Conservation (phyloP, 345 rosid species). For the Pugionium cornutum region DNA sequence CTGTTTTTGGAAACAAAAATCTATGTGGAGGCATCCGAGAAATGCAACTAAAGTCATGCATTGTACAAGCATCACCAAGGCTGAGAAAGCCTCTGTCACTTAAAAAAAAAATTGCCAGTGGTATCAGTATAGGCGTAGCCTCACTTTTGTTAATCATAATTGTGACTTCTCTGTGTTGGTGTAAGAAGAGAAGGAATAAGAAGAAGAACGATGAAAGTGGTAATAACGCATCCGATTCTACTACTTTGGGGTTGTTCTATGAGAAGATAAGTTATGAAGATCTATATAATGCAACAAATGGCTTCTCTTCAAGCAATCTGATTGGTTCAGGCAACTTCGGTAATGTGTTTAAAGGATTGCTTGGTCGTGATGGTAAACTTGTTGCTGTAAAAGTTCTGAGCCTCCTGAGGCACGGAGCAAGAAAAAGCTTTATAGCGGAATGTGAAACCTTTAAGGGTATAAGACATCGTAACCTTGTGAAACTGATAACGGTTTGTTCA, state of each 20-base stretch:
- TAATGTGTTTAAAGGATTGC: slow-evolving; percentile 33
- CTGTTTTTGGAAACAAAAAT: slow-evolving; percentile 33
- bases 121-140: slow-evolving; percentile 31
- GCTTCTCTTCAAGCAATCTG: slow-evolving; percentile 41
- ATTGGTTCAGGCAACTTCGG: slow-evolving; percentile 40
- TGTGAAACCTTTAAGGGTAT: slow-evolving; percentile 37
- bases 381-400: slow-evolving; percentile 40
- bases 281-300: slow-evolving; percentile 33
- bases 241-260: slow-evolving; percentile 23
- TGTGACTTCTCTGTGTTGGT: slow-evolving; percentile 33
- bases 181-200: slow-evolving; percentile 15
- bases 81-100: slow-evolving; percentile 8
- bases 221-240: slow-evolving; percentile 16
- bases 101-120: slow-evolving; percentile 23
- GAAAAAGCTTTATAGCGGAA: slow-evolving; percentile 38
- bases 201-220: slow-evolving; percentile 12
- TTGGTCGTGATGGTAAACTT: slow-evolving; percentile 13
- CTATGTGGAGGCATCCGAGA: slow-evolving; percentile 34
- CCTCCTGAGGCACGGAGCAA: slow-evolving; percentile 36
- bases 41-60: slow-evolving; percentile 29
- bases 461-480: slow-evolving; percentile 41
- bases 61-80: slow-evolving; percentile 12
- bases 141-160: slow-evolving; percentile 15
- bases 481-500: slow-evolving; percentile 35
- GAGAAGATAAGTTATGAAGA: slow-evolving; percentile 37